phyloP scores from a whole-genome alignment of 768 basidiomycete species.

The Roridomyces roridus region DNA sequence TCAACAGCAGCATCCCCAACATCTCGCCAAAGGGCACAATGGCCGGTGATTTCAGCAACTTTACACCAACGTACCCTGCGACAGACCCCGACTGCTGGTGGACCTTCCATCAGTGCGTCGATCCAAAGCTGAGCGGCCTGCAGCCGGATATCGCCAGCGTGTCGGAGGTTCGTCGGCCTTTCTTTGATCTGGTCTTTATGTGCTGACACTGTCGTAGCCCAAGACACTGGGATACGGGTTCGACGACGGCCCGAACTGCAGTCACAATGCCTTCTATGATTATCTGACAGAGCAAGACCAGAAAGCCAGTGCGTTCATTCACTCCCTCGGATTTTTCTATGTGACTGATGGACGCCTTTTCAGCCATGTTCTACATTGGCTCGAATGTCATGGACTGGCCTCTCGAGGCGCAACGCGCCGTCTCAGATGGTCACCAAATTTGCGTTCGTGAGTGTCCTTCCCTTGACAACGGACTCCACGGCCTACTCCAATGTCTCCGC shows the following conservation, averaged over 20 bases:
- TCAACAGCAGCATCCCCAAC: neutral
- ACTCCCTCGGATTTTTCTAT: neutral
- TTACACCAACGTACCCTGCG: conserved; percentile 27
- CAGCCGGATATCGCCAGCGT: conserved; percentile 30
- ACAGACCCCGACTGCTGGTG: conserved; percentile 43
- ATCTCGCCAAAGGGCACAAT: neutral
- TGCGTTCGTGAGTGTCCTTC: conserved; percentile 55
- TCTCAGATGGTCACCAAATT: conserved; percentile 62
- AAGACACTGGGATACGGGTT: conserved; percentile 62
- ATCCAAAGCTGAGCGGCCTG: conserved; percentile 37
- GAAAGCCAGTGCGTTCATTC: conserved; percentile 57
- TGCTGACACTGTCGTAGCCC: conserved; percentile 40
- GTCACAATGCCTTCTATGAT: conserved; percentile 67
- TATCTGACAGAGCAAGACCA: conserved; percentile 57
- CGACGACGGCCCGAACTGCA: conserved; percentile 70
- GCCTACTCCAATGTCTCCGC: too few relatives aligned
- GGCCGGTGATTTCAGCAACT: neutral
- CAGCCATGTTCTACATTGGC: conserved; percentile 68
- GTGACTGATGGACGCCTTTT: too few relatives aligned
- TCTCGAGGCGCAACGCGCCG: conserved; percentile 55
- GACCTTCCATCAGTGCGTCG: conserved; percentile 33
- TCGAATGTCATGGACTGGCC: conserved; percentile 64
- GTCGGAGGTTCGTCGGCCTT: conserved; percentile 31
- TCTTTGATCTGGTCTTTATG: too few relatives aligned
- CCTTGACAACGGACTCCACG: too few relatives aligned